Conservation (phyloP, 192 early-diverging fungal genomes). For the Linnemannia exigua region DNA sequence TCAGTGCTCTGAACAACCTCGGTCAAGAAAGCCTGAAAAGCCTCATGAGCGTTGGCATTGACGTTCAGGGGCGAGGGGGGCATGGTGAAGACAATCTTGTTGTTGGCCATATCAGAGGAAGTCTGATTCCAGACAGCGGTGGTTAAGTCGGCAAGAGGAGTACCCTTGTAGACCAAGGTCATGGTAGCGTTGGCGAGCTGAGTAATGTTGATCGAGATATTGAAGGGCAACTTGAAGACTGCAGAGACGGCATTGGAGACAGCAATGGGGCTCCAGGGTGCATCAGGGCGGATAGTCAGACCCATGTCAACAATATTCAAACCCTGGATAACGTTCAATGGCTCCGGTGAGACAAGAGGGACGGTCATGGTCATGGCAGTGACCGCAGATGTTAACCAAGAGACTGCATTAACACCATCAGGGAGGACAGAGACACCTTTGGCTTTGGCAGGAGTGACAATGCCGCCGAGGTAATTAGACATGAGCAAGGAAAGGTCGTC, state of each 20-base stretch:
- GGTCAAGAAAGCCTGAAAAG: conserved; percentile 32
- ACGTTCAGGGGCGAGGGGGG: conserved; percentile 43
- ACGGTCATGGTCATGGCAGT: conserved; percentile 32
- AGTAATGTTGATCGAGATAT: conserved; percentile 46
- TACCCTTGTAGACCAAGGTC: conserved; percentile 52
- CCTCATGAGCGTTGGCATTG: conserved; percentile 42
- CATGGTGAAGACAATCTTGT: conserved; percentile 54
- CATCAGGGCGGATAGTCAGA: conserved; percentile 20
- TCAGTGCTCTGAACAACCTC: conserved; percentile 36
- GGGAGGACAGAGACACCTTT: conserved; percentile 49
- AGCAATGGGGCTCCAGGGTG: conserved; percentile 39
- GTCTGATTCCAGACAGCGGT: conserved; percentile 49
- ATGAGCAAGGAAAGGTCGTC: conserved; percentile 44
- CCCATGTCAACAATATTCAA: conserved; percentile 40
- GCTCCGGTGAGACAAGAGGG: conserved; percentile 21
- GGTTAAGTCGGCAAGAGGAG: conserved; percentile 37
- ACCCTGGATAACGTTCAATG: conserved; percentile 46
- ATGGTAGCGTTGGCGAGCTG: conserved; percentile 50
- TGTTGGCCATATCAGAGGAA: conserved; percentile 38
- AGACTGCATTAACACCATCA: conserved; percentile 42
- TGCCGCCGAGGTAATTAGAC: conserved; percentile 43
- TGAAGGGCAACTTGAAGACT: conserved; percentile 49
- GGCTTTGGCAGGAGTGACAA: conserved; percentile 29
- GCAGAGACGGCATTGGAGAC: conserved; percentile 35
- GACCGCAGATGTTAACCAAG: conserved; percentile 37